Base-by-base conservation (phyloP, 1,284 basidiomycete species). In the Jaminaea rosea region DNA sequence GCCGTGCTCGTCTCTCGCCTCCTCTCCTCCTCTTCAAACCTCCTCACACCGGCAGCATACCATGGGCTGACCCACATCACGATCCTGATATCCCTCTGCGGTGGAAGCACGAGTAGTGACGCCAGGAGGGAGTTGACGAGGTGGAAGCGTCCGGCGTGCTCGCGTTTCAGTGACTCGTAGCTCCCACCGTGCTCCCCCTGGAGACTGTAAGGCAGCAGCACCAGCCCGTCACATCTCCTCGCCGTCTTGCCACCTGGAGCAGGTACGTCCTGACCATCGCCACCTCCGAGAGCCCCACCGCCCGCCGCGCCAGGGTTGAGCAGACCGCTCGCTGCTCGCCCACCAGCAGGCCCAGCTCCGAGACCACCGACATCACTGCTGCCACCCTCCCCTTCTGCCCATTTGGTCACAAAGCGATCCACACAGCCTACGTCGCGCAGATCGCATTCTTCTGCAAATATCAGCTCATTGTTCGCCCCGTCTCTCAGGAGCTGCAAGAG, bases 381-480 rank as follows among this genome's bases (percentile, higher is more conserved):
- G 29, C 26, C 26, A 8, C 46, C 46, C 15, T 58, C 52, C 2
- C 65, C 67, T 2, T 53, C 34, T 27, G 64, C 63, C 69, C 69
- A 72, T 10, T 56, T 46, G 36, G 56, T 51, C 7, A 59, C 56
- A 37, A 72, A 72, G 1, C 46, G 46, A 9, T 54, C 47, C 32
- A 72, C 48, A 17, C 59, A 59, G 26, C 47, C 34, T 9, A 66
- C 36, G 13, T 50, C 44, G 1, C 36, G 49, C n/a, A 70, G 42
- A 36, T 72, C 62, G 52, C 69, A 72, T 50, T 62, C 31, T 32
- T 72, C 69, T 2, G 69, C 69, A 42, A 63, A 72, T 21, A 72
- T 60, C 24, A 62, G 58, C 34, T 66, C 62, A 53, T 55, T 63
- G 21, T 49, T 52, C 0, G 67, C 64, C 26, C 62, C 61, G 47